These are phyloP conservation scores for Pisolithus orientalis DNA, from an alignment of 768 basidiomycete genomes.

Conservation along the genomic window DNA sequence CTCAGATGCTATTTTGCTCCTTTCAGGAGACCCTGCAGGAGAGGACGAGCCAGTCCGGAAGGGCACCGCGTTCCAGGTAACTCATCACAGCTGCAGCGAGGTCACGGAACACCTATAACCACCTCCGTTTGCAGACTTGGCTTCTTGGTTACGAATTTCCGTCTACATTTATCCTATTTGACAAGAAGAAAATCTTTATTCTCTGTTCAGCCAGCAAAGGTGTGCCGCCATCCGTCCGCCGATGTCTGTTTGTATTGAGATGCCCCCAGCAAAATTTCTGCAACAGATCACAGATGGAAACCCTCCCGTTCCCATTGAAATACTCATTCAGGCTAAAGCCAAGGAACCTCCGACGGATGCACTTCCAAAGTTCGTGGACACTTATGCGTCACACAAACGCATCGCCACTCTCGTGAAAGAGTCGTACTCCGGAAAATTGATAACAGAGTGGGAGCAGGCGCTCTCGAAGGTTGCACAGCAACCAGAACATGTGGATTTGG, in stretches of 20 bases:
- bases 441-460: conserved; percentile 77
- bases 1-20: conserved; percentile 61
- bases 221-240: conserved; percentile 24
- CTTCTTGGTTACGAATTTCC: conserved; percentile 97
- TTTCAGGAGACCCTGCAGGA: conserved; percentile 70
- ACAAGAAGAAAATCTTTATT: conserved; percentile 68
- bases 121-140: conserved; percentile 64
- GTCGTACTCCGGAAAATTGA: conserved; percentile 75
- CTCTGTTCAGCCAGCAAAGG: conserved; percentile 89
- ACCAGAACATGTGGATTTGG: conserved; percentile 77
- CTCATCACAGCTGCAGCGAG: conserved; percentile 12
- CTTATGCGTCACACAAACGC: conserved; percentile 54
- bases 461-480: conserved; percentile 48
- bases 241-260: conserved; percentile 5
- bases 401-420: conserved; percentile 83
- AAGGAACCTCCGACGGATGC: conserved; percentile 77
- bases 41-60: conserved; percentile 92
- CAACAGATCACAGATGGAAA: conserved; percentile 62
- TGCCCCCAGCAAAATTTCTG: conserved; percentile 69
- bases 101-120: conserved; percentile 2
- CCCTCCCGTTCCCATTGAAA: conserved; percentile 60
- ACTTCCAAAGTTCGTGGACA: conserved; percentile 58
- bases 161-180: conserved; percentile 82
- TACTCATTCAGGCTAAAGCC: conserved; percentile 70
- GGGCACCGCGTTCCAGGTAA: conserved; percentile 86